Base-by-base conservation (phyloP, 2,329 filamentous ascomycete species). In the Claviceps quebecensis region DNA sequence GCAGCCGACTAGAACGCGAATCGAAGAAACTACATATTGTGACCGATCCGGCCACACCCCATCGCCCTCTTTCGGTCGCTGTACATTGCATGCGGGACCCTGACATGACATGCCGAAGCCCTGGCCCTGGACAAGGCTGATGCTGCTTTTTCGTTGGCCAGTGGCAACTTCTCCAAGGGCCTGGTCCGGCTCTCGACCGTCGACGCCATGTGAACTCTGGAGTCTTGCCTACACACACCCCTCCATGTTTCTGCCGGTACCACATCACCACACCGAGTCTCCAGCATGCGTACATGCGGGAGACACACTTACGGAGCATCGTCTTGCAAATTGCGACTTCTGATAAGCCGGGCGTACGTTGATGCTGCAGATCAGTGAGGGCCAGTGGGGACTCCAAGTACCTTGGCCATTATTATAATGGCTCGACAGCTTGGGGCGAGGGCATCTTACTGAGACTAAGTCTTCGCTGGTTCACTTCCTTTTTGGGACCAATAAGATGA, bases 381-480 rank as follows among this genome's bases (percentile, higher is more conserved):
- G 38, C n/a, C 38, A 40, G 16, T n/a, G 38, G 38, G 16, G 5
- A 39, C n/a, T 13, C 43, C 37, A 37, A 41, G 37, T 47, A 37
- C 14, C 37, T 45, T 49, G 17, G 47, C 34, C 26, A 19, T 38
- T 1, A 49, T 44, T 23, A 41, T 38, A 17, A 26, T 47, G 39
- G 29, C 29, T 48, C 44, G 47, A 49, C 17, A 16, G 26, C 34
- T 29, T 29, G 26, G 3, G 26, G 26, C 8, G 26, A 29, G 29
- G 29, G 29, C 11, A 37, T 37, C 40, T 53, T 52, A 52, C 51
- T 53, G 19, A 29, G 41, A 9, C 45, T 39, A 49, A 46, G 45
- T 46, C 39, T 37, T 43, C 47, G 13, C 23, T 34, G 29, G 29
- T 11, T 34, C 29, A 34, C 9, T 34, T 34, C 9, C 29, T 11